Base-by-base conservation (phyloP, 2,329 filamentous ascomycete genomes). In the Clonostachys solani region DNA sequence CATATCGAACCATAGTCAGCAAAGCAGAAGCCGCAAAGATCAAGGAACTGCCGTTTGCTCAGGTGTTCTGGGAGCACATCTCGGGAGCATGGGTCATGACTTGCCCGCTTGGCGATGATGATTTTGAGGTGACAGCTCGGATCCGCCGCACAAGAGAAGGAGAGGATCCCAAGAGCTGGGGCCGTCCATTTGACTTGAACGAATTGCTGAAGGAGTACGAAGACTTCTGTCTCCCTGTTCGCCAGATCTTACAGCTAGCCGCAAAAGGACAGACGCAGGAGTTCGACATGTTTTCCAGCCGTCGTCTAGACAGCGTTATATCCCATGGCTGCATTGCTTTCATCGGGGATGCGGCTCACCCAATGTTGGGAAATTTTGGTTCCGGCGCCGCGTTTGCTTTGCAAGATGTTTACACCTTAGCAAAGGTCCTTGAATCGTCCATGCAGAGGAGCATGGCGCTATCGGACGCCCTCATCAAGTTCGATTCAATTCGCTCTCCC, bases 341-440 rank as follows among this genome's bases (percentile, higher is more conserved):
- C 6, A 67, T 80, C 1, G 78, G 77, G 8, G 77, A 81, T 51
- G 71, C 75, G 1, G 79, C 75, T 2, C 78, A 81, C 55, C 74
- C 77, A 1, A 63, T 79, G 0, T 76, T 74, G 0, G 73, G 73
- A 1, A 65, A 64, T 0, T 71, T 70, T 38, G 66, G 66, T 1
- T 63, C 66, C 0, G 66, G 66, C 1, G 65, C 66, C 0, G 65
- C 63, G 0, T 68, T 67, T 13, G 65, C 64, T 5, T 54, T 68
- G 43, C 63, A 67, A 45, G 60, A 63, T 18, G 56, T 55, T 1
- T 62, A 54, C 12, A 51, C 56, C 16, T 43, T 62, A 4, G 40
- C 56, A 2, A 57, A 51, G 42, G 47, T 49, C 16, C 40, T 62
- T 12, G 57, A 60, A 13, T 59, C 58, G 56, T 47, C 59, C 4